Evolutionary conservation across 2,329 filamentous ascomycete genomes (phyloP), one percentile per base, ranked within the genome.

Genomic region (Chalara sp.): DNA sequence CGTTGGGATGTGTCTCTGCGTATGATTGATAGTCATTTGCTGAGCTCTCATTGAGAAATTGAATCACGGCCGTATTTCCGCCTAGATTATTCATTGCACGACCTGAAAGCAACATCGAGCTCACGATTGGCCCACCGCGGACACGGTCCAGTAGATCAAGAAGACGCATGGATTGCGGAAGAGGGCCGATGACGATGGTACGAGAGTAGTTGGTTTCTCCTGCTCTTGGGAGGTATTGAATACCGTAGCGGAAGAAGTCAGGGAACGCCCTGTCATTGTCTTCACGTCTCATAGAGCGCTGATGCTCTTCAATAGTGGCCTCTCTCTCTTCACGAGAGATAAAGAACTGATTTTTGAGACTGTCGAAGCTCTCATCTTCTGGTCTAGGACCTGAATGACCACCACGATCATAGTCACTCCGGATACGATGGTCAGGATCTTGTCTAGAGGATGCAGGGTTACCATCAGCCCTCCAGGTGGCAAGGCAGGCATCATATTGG

Each of bases 111-210:
- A 63, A 13, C 6, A 42, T 31, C n/a, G 56, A 50, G 42, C 45
- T 45, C 5, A 59, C 13, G 1, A 65, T 41, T 31, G 56, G 50
- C 2, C 62, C 63, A 6, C 60, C 61, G 35, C 60, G 32, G 32
- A 63, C 57, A 8, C 57, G 47, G 1, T 46, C 48, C 11, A 65
- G 41, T 1, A 65, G 53, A 44, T 63, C 59, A 10, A 57, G 40
- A 5, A 61, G 44, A 5, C 54, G n/a, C 7, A 58, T 56, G 10
- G 49, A 44, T 2, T 31, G 7, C 1, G 62, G 59, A 1, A 65
- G 47, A 42, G 58, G 57, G 4, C 44, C 39, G 11, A 65, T 56
- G 11, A 53, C 49, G 6, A 65, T 55, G 1, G 57, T 58, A 3
- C 62, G 58, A 5, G 52, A 32, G 8, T 45, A 53, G 31, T 62